A percentile compares a stretch with the other conserved stretches of the same genome.
Evolutionary conservation across 228 moss, liverwort and hornwort species (phyloP).

Genomic region (Sphagnum fallax): DNA sequence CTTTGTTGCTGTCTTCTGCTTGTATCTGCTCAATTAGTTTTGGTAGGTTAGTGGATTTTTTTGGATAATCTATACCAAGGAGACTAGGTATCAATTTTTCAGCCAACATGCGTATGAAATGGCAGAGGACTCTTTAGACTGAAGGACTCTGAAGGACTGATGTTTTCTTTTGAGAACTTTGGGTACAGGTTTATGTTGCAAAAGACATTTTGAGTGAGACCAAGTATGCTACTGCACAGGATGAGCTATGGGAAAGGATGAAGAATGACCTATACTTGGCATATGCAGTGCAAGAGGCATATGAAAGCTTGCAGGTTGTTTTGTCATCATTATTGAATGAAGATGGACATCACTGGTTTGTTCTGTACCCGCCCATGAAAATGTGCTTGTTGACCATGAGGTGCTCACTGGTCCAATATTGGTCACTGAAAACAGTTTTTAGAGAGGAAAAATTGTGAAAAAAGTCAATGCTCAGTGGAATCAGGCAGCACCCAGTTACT

Average conservation of each 20-base stretch:
- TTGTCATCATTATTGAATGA: conserved; percentile 36
- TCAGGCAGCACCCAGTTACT: no score
- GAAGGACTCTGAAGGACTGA: no score
- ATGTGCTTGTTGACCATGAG: not conserved
- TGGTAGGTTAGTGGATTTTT: no score
- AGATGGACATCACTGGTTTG: conserved; percentile 42
- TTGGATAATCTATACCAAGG: no score
- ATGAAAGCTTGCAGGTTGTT: conserved; percentile 21
- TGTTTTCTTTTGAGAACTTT: not conserved
- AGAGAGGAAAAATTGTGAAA: not conserved
- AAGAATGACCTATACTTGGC: conserved; percentile 73
- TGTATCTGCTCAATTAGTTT: no score
- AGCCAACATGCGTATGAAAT: no score
- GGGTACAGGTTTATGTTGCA: conserved; percentile 68
- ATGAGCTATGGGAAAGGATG: conserved; percentile 74
- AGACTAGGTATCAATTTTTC: no score
- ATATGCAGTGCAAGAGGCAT: conserved; percentile 66
- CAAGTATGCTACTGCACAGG: conserved; percentile 52
- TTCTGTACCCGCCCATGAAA: not conserved
- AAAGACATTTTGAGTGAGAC: conserved; percentile 71
- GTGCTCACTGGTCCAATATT: not conserved
- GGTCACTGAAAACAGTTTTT: not conserved
- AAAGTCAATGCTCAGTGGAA: no score
- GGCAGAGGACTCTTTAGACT: no score
- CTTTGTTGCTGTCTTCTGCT: no score